Conservation (phyloP, 2,329 filamentous ascomycete genomes). For the Exutisphaerella laricina region DNA sequence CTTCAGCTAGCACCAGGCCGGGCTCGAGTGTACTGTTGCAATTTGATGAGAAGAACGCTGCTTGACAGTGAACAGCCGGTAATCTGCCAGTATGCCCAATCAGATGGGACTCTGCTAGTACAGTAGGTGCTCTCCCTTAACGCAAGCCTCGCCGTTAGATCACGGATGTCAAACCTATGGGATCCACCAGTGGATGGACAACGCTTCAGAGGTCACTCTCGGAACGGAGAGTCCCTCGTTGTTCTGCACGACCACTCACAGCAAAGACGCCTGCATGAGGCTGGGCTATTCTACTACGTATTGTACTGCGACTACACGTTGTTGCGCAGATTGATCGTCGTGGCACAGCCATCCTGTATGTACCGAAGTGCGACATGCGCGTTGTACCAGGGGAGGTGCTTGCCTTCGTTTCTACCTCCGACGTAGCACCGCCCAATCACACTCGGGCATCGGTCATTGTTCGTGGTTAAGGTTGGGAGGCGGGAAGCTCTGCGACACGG, state of each 20-base stretch:
- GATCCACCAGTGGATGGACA: background rate
- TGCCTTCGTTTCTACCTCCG: slow-evolving; percentile 3
- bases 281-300: slow-evolving; percentile 2
- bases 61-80: slow-evolving; percentile 9
- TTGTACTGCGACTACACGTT: too few species aligned
- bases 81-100: slow-evolving; percentile 8
- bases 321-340: slow-evolving; percentile 8
- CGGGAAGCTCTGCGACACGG: background rate
- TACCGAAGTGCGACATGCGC: slow-evolving; percentile 4
- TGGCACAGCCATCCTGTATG: slow-evolving; percentile 5
- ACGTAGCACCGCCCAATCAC: slow-evolving; percentile 1
- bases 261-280: slow-evolving; percentile 5
- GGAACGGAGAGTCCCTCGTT: slow-evolving; percentile 4
- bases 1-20: slow-evolving; percentile 3
- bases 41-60: slow-evolving; percentile 5
- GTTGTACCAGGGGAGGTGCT: slow-evolving; percentile 2
- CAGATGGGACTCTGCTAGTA: background rate
- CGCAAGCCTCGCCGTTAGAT: slow-evolving; percentile 12
- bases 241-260: slow-evolving; percentile 2
- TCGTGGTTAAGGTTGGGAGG: slow-evolving; percentile 2
- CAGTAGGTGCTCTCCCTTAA: too few species aligned
- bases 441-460: background rate
- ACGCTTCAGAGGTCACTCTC: background rate
- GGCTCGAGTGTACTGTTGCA: slow-evolving; percentile 3
- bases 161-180: slow-evolving; percentile 1